Base-by-base conservation (phyloP, 1,284 basidiomycete species). In the Austroboletus novae-zelandiae region DNA sequence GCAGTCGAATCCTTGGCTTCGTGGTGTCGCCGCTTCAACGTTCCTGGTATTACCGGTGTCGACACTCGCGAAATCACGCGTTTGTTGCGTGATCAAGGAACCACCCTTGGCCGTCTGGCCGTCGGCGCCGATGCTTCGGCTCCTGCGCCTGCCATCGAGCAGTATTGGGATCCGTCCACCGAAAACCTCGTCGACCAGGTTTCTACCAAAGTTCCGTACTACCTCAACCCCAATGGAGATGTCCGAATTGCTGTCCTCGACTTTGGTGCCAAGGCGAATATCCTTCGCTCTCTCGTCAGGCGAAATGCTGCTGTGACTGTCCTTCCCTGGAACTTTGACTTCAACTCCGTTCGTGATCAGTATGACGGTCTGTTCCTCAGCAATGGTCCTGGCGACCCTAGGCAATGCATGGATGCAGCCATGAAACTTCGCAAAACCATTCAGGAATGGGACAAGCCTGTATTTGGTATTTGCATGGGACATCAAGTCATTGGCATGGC, bases 381-480 rank as follows among this genome's bases (percentile, higher is more conserved):
- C 59, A 99, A 99, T 70, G 96, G 97, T 11, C 96, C 96, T 3
- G 96, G 96, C 56, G 94, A 96, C 70, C 97, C 96, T 25, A 79
- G 80, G 60, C 89, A 91, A 58, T 96, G 94, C 73, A 85, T 86
- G 80, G 85, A 92, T 52, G 94, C 94, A 20, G 90, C 86, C 15
- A 66, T 88, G 56, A 83, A 89, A 54, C 82, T 98, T 51, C 83
- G 91, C 59, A 79, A 80, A 61, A 94, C 91, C 15, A 74, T 98
- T 48, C 65, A 81, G 45, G 89, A 96, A 69, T 98, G 95, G 94
- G 74, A 87, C 70, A 90, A 86, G 66, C 96, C 96, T 20, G 81
- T 99, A 47, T 99, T 99, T 64, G 97, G 96, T 52, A 97, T 99
- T 65, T 99, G 96, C 74, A 99, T 99, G 97, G 97, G 94, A 43